Conservation (phyloP, 371 early-diverging fungal genomes). For the Actinomucor elegans region DNA sequence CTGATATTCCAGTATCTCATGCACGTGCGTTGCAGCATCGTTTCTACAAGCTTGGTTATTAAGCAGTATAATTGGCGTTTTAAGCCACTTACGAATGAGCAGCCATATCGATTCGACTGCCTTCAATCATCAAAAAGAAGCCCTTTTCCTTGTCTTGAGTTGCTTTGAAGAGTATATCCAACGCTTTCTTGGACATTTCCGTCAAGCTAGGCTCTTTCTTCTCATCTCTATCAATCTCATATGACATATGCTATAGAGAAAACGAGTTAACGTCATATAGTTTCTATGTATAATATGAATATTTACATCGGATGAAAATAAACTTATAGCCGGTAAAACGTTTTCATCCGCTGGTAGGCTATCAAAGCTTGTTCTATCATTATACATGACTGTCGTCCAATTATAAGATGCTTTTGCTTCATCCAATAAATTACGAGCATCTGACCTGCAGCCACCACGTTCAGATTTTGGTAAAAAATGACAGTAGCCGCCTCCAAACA, state of each 20-base stretch:
- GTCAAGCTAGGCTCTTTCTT: constrained; percentile 72
- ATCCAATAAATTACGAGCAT: constrained; percentile 65
- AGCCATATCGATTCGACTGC: constrained; percentile 90
- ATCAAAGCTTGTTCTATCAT: constrained; percentile 61
- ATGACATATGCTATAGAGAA: constrained; percentile 75
- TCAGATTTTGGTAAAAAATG: constrained; percentile 72
- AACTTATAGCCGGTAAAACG: constrained; percentile 72
- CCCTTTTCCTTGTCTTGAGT: constrained; percentile 55
- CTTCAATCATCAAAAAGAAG: constrained; percentile 96
- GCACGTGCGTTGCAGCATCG: constrained; percentile 88
- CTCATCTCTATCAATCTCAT: constrained; percentile 81
- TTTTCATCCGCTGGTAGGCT: constrained; percentile 19
- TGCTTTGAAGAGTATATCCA: constrained; percentile 59
- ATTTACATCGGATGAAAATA: constrained; percentile 54
- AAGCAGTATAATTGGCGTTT: not conserved
- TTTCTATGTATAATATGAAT: no score
- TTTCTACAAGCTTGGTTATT: constrained; percentile 54
- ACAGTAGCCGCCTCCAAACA: constrained; percentile 93
- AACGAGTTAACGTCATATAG: no score
- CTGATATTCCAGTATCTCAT: constrained; percentile 91
- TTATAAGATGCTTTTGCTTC: constrained; percentile 55
- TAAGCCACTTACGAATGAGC: constrained; percentile 59
- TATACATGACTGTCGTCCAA: constrained; percentile 59
- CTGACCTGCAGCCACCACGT: constrained; percentile 69
- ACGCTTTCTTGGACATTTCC: constrained; percentile 84